Percentiles rank a stretch among this genome's conserved stretches.
Evolutionary conservation across 2,329 filamentous ascomycete species (phyloP).

Genomic region (Monosporascus sp.): DNA sequence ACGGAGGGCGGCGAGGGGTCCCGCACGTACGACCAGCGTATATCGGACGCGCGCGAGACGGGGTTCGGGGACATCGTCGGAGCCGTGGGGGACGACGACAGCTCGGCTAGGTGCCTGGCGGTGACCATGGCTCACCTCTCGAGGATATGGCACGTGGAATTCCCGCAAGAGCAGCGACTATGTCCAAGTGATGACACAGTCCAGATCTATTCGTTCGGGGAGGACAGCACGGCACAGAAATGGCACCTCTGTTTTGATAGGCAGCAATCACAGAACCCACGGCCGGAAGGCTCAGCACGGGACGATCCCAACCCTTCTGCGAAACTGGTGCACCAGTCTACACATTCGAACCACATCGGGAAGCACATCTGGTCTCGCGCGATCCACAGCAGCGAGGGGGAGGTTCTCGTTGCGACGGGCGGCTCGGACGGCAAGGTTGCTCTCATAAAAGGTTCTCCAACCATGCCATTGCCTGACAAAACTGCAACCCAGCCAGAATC

Average conservation of each 20-base stretch:
- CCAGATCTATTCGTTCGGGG: conserved; percentile 71
- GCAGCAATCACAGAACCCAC: conserved; percentile 6
- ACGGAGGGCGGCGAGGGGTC: conserved; percentile 42
- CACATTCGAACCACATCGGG: conserved; percentile 65
- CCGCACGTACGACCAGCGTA: conserved; percentile 15
- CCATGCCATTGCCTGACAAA: no score
- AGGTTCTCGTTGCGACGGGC: conserved; percentile 60
- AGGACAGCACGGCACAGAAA: conserved; percentile 72
- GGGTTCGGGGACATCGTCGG: conserved; percentile 51
- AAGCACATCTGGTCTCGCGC: conserved; percentile 88
- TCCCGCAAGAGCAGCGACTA: conserved; percentile 38
- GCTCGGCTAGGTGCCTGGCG: conserved; percentile 48
- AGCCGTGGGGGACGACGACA: conserved; percentile 19
- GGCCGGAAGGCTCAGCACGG: not conserved
- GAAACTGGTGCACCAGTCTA: conserved; percentile 47
- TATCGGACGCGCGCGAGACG: conserved; percentile 47
- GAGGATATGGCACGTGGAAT: conserved; percentile 82
- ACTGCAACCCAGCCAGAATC: not conserved
- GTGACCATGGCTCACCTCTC: conserved; percentile 82
- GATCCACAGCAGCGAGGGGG: conserved; percentile 24
- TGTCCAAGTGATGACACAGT: conserved; percentile 24
- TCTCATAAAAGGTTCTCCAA: conserved; percentile 30
- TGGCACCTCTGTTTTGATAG: conserved; percentile 56
- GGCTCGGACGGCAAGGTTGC: conserved; percentile 75
- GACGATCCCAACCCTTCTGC: conserved; percentile 7